Base-by-base conservation (phyloP, 306 rosid genomes). In the Vicia faba region DNA sequence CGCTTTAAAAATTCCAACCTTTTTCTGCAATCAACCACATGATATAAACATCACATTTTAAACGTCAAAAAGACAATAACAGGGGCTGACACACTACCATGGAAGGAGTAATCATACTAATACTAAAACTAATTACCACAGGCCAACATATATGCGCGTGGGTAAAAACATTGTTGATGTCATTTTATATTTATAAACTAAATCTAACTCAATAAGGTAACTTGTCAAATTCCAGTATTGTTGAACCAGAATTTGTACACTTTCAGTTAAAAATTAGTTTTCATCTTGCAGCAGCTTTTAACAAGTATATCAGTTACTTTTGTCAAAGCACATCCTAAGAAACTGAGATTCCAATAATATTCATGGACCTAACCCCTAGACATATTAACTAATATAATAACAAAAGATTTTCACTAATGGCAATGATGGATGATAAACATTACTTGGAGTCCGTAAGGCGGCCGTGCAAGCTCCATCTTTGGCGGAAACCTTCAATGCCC, bases 401-500 rank as follows among this genome's bases (percentile, higher is more conserved):
- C 25, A 49, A 60, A 36, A 43, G 29, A 57, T 46, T 49, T 10
- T 38, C 63, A 51, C 28, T 18, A 19, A 73, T 53, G 55, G 28
- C 16, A 51, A 68, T 13, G 43, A 53, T 48, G 77, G 51, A 59
- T 55, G 46, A 66, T 72, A 14, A 57, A 59, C 51, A 56, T 69
- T 88, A 93, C 97, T 85, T 88, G 78, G 97, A 73, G 68, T 89
- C 96, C 12, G 89, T 79, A 73, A 89, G 88, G 66, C 91, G 90
- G 72, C 97, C 98, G 15, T 88, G 97, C 68, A 88, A 86, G 79
- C 97, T 88, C 98, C 97, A 93, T 64, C 96, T 78, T 77, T 89
- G 89, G 75, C 91, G 91, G 74, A 93, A 89, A 69, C 97, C 95
- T 31, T 89, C 97, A 15, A 88, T 68, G 69, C 98, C 97, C 77